phyloP scores from a whole-genome alignment of 768 basidiomycete species.

The Collybiopsis confluens region DNA sequence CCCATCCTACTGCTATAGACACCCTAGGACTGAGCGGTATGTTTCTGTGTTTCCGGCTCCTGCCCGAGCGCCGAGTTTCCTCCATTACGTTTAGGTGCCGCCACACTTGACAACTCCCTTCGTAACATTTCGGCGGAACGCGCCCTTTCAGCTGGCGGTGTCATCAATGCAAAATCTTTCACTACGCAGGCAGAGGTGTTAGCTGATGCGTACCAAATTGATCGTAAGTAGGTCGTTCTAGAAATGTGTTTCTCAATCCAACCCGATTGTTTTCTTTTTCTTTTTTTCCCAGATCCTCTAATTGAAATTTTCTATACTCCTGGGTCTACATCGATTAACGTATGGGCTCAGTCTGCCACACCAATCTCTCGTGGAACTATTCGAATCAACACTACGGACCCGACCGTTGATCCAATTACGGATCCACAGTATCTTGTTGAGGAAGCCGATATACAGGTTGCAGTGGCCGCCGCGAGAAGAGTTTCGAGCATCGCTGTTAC shows the following conservation, averaged over 20 bases:
- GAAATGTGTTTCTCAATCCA: too few species aligned
- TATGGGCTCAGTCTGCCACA: slow-evolving; percentile 12
- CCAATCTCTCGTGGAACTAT: slow-evolving; percentile 14
- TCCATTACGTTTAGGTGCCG: background rate
- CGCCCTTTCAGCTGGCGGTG: slow-evolving; percentile 11
- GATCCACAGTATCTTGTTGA: slow-evolving; percentile 12
- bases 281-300: slow-evolving; percentile 9
- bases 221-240: too few species aligned
- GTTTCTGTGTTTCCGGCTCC: background rate
- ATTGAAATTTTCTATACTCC: slow-evolving; percentile 14
- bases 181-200: slow-evolving; percentile 7
- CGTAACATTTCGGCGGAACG: slow-evolving; percentile 10
- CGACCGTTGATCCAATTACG: slow-evolving; percentile 7
- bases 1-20: slow-evolving; percentile 12
- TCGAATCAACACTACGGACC: slow-evolving; percentile 14
- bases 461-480: slow-evolving; percentile 10
- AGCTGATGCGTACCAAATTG: slow-evolving; percentile 13
- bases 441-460: slow-evolving; percentile 11
- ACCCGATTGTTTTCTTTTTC: background rate
- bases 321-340: background rate
- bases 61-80: too few species aligned
- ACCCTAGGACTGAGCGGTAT: slow-evolving; percentile 13
- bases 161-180: slow-evolving; percentile 9
- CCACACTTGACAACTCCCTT: background rate
- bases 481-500: slow-evolving; percentile 11